Base-by-base conservation (phyloP, 805 yeast species). In the Kazachstania psychrophila region DNA sequence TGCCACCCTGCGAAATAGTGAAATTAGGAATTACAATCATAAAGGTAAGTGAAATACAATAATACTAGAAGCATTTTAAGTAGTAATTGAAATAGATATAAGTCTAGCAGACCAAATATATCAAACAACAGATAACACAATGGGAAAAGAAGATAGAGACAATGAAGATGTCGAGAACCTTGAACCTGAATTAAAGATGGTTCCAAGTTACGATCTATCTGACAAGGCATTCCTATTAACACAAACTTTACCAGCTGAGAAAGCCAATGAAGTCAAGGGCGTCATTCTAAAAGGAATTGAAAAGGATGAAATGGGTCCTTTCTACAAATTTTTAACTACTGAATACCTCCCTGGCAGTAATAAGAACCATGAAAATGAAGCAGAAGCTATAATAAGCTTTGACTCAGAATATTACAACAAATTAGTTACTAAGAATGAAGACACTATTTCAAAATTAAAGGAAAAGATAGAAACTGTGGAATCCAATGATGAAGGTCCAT, bases 151-250 rank as follows among this genome's bases (percentile, higher is more conserved):
- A 24, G 38, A 33, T 3, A 29, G 25, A 23, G 53, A 47, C 13
- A 42, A 41, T 4, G 55, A 54, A 14, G 56, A 50, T 23, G 40
- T 45, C 2, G 39, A 44, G 6, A 44, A 46, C 31, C 43, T 41
- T 6, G 61, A 57, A 23, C 54, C 60, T 23, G 38, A 45, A 15
- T 54, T 58, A 12, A 52, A 48, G 28, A 70, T 73, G 49, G 73
- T 85, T 19, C 97, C 97, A 20, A 87, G 88, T 57, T 80, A 82
- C 62, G 70, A 68, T 48, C 72, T 88, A 26, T 79, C 95, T n/a
- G 88, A 86, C 54, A 67, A 73, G 39, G 83, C 88, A 26, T 89
- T 82, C 58, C 68, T 75, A 35, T 66, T 83, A 40, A 64, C 67
- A 24, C 20, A 64, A 54, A 23, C 54, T 64, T 34, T 42, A 53